Evolutionary conservation across 2,329 filamentous ascomycete genomes (phyloP).

Genomic region (Davidsoniella eucalypti): DNA sequence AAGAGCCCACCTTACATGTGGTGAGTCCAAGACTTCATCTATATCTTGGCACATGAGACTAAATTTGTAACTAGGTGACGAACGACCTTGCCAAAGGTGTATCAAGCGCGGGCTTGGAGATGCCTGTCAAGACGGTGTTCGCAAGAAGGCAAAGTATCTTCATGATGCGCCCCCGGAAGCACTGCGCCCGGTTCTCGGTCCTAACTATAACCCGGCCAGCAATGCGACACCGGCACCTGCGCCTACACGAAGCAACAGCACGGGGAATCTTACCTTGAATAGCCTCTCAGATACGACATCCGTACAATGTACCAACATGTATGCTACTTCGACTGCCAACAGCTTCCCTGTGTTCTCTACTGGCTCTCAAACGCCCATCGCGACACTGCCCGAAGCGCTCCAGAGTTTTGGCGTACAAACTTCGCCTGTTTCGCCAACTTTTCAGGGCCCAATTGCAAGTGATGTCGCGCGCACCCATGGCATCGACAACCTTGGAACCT

Average conservation of each 20-base stretch:
- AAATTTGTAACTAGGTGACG: slow-evolving; percentile 50
- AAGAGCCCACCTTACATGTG: slow-evolving; percentile 90
- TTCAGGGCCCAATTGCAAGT: slow-evolving; percentile 29
- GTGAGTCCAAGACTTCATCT: slow-evolving; percentile 39
- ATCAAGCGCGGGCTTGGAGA: slow-evolving; percentile 87
- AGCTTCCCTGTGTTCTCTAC: slow-evolving; percentile 35
- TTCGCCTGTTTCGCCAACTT: slow-evolving; percentile 59
- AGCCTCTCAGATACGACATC: slow-evolving; percentile 28
- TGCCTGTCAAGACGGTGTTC: slow-evolving; percentile 84
- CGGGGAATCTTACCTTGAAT: slow-evolving; percentile 19
- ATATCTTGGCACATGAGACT: not conserved
- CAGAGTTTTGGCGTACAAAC: slow-evolving; percentile 45
- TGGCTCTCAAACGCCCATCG: slow-evolving; percentile 28
- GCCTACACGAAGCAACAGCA: not conserved
- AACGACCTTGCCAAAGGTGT: slow-evolving; percentile 83
- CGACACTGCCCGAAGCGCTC: slow-evolving; percentile 29
- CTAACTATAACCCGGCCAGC: slow-evolving; percentile 46
- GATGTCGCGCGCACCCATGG: slow-evolving; percentile 27
- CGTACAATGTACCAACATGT: slow-evolving; percentile 29
- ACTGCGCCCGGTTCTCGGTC: slow-evolving; percentile 67
- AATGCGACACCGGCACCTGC: slow-evolving; percentile 18
- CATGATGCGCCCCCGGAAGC: slow-evolving; percentile 88
- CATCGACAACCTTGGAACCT: slow-evolving; percentile 28
- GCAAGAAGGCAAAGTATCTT: slow-evolving; percentile 98
- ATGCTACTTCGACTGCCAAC: slow-evolving; percentile 28